Conservation (phyloP, 2,329 filamentous ascomycete species). For the Podosphaera fusca region DNA sequence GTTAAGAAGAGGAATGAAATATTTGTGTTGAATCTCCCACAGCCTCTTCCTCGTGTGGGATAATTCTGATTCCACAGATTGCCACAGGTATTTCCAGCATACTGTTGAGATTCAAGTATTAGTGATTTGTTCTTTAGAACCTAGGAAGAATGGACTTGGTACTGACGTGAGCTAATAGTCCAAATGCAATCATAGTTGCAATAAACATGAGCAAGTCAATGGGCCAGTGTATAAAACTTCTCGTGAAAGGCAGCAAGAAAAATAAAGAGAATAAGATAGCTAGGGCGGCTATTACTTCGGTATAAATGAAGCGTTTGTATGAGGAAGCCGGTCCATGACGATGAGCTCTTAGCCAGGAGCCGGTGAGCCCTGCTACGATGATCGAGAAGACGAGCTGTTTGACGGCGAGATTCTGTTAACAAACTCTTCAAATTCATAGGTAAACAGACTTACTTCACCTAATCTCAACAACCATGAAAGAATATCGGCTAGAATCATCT, state of each 20-base stretch:
- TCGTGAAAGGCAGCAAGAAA: slow-evolving; percentile 49
- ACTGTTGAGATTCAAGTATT: slow-evolving; percentile 1
- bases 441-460: slow-evolving; percentile 9
- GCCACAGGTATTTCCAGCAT: slow-evolving; percentile 64
- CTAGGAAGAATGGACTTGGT: not conserved
- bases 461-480: slow-evolving; percentile 10
- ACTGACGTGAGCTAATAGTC: slow-evolving; percentile 22
- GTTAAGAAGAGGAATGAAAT: slow-evolving; percentile 11
- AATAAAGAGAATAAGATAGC: slow-evolving; percentile 45
- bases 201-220: slow-evolving; percentile 45
- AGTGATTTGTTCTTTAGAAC: not conserved
- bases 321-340: slow-evolving; percentile 26
- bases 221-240: slow-evolving; percentile 45
- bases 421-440: not conserved
- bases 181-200: slow-evolving; percentile 33
- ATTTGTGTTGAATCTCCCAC: slow-evolving; percentile 43
- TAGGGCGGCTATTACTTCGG: slow-evolving; percentile 45
- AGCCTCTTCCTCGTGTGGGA: slow-evolving; percentile 51
- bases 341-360: slow-evolving; percentile 32
- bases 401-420: slow-evolving; percentile 5
- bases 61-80: slow-evolving; percentile 63
- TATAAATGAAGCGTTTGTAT: slow-evolving; percentile 49
- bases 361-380: slow-evolving; percentile 48
- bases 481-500: slow-evolving; percentile 8
- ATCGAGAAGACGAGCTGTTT: slow-evolving; percentile 46